Percentiles rank a stretch among this genome's conserved stretches.
Conservation (phyloP, 148 eudicot species). For the Gaultheria prostrata region DNA sequence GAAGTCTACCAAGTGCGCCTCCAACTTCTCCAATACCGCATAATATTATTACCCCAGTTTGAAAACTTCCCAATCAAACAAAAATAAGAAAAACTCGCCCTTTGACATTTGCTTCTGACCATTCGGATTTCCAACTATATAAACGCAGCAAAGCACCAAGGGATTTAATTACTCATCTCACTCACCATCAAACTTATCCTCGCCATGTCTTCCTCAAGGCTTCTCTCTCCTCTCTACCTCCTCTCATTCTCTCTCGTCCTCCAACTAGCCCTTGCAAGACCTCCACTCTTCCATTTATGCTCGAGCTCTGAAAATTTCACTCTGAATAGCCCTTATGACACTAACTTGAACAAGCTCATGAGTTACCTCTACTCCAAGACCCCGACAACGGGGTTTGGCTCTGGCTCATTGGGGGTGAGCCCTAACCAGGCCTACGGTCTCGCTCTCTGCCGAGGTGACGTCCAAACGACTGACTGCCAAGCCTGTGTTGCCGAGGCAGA, state of each 20-base stretch:
- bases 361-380: constrained; percentile 21
- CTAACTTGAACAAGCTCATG: constrained; percentile 25
- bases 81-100: not conserved
- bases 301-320: constrained; percentile 16
- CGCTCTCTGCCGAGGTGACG: constrained; percentile 41
- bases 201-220: constrained; percentile 2
- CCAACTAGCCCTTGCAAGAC: constrained; percentile 1
- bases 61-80: not conserved
- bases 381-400: constrained; percentile 30
- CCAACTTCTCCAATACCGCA: not conserved
- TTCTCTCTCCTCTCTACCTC: constrained; percentile 9
- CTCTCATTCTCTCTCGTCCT: constrained; percentile 5
- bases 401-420: constrained; percentile 18
- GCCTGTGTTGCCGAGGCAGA: constrained; percentile 30
- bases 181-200: not conserved
- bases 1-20: not conserved
- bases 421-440: constrained; percentile 29
- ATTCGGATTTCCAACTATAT: not conserved
- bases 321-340: constrained; percentile 18
- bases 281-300: constrained; percentile 25
- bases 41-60: not conserved
- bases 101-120: not conserved
- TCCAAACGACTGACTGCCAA: constrained; percentile 24
- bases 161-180: not conserved
- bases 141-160: not conserved